Evolutionary conservation across 2,329 filamentous ascomycete genomes (phyloP).

Genomic region (Pezicula rhizophila): DNA sequence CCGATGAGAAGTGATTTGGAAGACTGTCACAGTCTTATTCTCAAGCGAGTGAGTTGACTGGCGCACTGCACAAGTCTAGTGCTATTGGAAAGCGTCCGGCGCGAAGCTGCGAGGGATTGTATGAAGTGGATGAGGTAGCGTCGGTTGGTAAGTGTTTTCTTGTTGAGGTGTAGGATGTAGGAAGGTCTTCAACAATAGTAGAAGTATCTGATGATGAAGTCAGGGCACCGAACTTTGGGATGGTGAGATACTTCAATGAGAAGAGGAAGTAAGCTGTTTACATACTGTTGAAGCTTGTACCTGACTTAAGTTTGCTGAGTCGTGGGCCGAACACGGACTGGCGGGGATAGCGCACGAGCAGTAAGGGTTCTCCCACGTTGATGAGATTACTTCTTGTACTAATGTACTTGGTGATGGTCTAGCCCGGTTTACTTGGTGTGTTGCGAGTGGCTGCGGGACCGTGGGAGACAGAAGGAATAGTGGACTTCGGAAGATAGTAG

Average conservation of each 20-base stretch:
- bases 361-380: slow-evolving; percentile 12
- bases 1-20: too few species aligned
- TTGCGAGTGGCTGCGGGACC: slow-evolving; percentile 20
- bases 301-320: slow-evolving; percentile 11
- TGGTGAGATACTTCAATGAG: slow-evolving; percentile 3
- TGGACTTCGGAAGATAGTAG: not conserved
- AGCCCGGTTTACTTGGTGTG: slow-evolving; percentile 7
- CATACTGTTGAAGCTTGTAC: slow-evolving; percentile 20
- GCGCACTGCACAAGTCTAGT: slow-evolving; percentile 8
- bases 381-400: slow-evolving; percentile 15
- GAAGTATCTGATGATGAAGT: slow-evolving; percentile 21
- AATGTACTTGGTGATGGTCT: slow-evolving; percentile 13
- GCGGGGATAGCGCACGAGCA: slow-evolving; percentile 20
- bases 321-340: slow-evolving; percentile 17
- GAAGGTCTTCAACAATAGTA: slow-evolving; percentile 1
- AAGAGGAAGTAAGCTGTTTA: slow-evolving; percentile 19
- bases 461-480: slow-evolving; percentile 11
- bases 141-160: not conserved
- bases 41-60: slow-evolving; percentile 5
- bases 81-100: not conserved
- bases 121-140: not conserved
- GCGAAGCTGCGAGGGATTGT: not conserved
- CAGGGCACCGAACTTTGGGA: slow-evolving; percentile 15
- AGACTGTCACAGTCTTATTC: too few species aligned
- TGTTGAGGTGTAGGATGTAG: slow-evolving; percentile 1